These are phyloP conservation scores for Backusella australiensis DNA, from an alignment of 192 early-diverging fungal species.

Conservation along the genomic window DNA sequence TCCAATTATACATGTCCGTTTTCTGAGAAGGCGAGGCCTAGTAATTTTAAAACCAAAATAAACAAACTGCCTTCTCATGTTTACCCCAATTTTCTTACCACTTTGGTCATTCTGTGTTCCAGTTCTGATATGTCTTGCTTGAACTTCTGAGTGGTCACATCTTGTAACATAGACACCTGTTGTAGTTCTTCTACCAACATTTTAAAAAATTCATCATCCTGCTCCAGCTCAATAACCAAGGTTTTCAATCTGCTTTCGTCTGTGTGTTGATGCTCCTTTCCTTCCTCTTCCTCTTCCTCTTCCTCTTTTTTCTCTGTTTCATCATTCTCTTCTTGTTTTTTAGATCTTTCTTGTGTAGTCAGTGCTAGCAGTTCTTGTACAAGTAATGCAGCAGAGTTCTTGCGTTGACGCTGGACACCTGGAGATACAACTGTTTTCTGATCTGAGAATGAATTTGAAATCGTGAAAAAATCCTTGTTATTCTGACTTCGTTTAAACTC, in stretches of 20 bases:
- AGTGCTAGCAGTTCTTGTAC: neutral
- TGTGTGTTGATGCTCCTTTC: neutral
- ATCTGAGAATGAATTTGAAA: neutral
- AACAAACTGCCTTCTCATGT: neutral
- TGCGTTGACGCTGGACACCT: neutral
- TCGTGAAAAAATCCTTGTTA: conserved; percentile 10
- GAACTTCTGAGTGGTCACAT: conserved; percentile 18
- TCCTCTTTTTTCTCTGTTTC: neutral
- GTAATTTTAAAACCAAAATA: neutral
- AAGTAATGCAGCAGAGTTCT: neutral
- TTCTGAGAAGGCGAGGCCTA: conserved; percentile 39
- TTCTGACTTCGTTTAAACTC: conserved; percentile 1
- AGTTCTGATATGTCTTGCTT: conserved; percentile 29
- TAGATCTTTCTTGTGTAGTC: neutral
- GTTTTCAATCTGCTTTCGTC: neutral
- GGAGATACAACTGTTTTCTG: neutral
- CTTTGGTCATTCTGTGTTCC: conserved; percentile 18
- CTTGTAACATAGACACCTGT: conserved; percentile 13
- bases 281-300: neutral
- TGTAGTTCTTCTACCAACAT: conserved; percentile 31
- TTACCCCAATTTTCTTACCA: conserved; percentile 14
- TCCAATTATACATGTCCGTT: conserved; percentile 74
- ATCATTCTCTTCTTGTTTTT: neutral
- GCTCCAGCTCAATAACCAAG: conserved; percentile 34
- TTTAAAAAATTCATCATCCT: conserved; percentile 39